Evolutionary conservation across 2,329 filamentous ascomycete genomes (phyloP).

Genomic region (Aspergillus aculeatus): DNA sequence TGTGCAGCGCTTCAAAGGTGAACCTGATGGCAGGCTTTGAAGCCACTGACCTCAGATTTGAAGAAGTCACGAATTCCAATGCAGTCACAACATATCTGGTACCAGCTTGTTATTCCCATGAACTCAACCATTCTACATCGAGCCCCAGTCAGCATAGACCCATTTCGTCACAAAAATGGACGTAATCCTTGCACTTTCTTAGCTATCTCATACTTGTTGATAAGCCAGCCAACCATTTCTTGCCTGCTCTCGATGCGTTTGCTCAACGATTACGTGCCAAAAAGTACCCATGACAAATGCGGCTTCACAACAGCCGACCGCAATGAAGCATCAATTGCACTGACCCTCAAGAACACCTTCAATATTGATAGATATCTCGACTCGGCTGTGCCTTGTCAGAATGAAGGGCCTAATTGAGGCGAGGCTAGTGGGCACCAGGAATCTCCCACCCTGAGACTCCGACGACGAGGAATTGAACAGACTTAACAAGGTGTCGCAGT

Average conservation of each 20-base stretch:
- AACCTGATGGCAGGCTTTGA: conserved; percentile 79
- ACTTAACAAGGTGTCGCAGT: background rate
- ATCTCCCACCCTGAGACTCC: background rate
- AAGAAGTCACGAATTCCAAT: background rate
- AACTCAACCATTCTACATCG: background rate
- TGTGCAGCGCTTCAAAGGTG: conserved; percentile 83
- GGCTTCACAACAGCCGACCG: background rate
- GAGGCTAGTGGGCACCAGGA: background rate
- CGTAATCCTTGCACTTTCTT: background rate
- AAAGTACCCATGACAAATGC: background rate
- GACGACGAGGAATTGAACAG: too few relatives aligned
- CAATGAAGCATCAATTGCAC: background rate
- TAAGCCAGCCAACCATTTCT: background rate
- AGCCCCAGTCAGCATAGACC: background rate
- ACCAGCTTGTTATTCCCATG: too few relatives aligned
- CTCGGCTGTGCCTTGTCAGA: background rate
- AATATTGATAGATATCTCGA: background rate
- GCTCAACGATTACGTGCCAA: background rate
- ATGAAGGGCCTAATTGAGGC: background rate
- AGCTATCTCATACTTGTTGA: background rate
- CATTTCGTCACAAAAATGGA: background rate
- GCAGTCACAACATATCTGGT: background rate
- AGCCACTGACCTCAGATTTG: background rate
- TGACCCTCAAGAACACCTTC: background rate
- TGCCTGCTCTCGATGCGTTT: background rate